phyloP scores from a whole-genome alignment of 1,284 basidiomycete genomes.

The Paramarasmius palmivorus region DNA sequence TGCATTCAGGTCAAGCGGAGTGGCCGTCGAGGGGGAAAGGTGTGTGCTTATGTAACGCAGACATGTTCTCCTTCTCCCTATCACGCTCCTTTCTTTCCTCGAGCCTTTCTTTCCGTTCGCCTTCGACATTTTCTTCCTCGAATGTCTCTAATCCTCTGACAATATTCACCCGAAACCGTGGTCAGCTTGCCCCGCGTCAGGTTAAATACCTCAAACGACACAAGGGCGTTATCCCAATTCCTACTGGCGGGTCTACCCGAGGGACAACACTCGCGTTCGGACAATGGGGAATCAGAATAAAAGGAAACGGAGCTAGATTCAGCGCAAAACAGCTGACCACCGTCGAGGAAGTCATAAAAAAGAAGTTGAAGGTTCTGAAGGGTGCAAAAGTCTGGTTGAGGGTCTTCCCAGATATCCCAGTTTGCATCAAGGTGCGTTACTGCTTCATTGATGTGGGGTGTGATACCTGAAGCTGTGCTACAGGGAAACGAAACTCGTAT shows the following conservation, averaged over 20 bases:
- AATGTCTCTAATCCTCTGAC: constrained; percentile 22
- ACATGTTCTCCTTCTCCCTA: constrained; percentile 8
- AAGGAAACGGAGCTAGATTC: constrained; percentile 80
- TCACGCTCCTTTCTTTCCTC: constrained; percentile 20
- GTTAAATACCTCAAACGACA: constrained; percentile 86
- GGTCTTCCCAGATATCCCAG: constrained; percentile 95
- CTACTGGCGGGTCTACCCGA: constrained; percentile 87
- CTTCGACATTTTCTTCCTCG: constrained; percentile 5
- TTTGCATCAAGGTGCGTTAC: constrained; percentile 86
- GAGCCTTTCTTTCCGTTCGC: constrained; percentile 16
- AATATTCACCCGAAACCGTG: constrained; percentile 39
- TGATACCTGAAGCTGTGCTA: background rate
- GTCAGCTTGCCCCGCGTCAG: constrained; percentile 78
- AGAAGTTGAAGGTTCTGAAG: constrained; percentile 90
- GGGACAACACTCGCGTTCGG: constrained; percentile 94
- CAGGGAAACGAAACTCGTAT: constrained; percentile 99
- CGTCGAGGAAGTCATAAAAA: constrained; percentile 86
- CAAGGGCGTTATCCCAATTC: constrained; percentile 84
- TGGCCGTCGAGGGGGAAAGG: constrained; percentile 5
- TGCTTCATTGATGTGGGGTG: background rate
- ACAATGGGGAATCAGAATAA: constrained; percentile 89
- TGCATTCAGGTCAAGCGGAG: background rate
- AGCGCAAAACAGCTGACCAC: constrained; percentile 90
- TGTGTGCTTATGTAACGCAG: constrained; percentile 14
- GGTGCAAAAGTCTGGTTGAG: constrained; percentile 87